Evolutionary conservation across 371 early-diverging fungal species (phyloP), one percentile per base, ranked within the genome.

Genomic region (Mucor velutinosus): DNA sequence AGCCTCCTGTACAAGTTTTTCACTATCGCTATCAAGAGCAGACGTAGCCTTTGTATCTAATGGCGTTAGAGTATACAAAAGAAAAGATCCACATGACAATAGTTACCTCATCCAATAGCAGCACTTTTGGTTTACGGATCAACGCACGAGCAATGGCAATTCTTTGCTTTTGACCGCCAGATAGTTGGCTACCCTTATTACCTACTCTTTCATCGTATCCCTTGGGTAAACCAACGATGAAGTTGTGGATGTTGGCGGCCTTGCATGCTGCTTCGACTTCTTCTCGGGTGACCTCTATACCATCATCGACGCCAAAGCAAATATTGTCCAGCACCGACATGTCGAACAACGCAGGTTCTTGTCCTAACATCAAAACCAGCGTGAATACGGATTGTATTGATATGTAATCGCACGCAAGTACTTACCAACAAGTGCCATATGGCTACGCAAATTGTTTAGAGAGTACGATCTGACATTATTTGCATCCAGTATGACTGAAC

Each of bases 31-130:
- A 75, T 97, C 97, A 55, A 97, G 70, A 0, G 97, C 96, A 8
- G n/a, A n/a, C n/a, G n/a, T n/a, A n/a, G n/a, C n/a, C n/a, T n/a
- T n/a, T n/a, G n/a, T n/a, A n/a, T n/a, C n/a, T n/a, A n/a, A n/a
- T n/a, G n/a, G n/a, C n/a, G n/a, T n/a, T n/a, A n/a, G n/a, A n/a
- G n/a, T n/a, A n/a, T n/a, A n/a, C n/a, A n/a, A n/a, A n/a, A n/a
- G n/a, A n/a, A n/a, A n/a, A n/a, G n/a, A n/a, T n/a, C n/a, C n/a
- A n/a, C n/a, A n/a, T n/a, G n/a, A n/a, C n/a, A n/a, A 93, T 92
- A 4, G 99, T 99, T 0, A 99, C 97, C 73, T 99, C 99, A 75
- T 99, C 99, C 33, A 99, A 77, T 27, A 99, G 76, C 49, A 98
- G 76, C n/a, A 98, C 87, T 59, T 80, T 86, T n/a, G 96, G 96